A percentile compares a stretch with the other conserved stretches of the same genome.
Conservation (phyloP, 805 yeast species). For the Komagataella mondaviorum region DNA sequence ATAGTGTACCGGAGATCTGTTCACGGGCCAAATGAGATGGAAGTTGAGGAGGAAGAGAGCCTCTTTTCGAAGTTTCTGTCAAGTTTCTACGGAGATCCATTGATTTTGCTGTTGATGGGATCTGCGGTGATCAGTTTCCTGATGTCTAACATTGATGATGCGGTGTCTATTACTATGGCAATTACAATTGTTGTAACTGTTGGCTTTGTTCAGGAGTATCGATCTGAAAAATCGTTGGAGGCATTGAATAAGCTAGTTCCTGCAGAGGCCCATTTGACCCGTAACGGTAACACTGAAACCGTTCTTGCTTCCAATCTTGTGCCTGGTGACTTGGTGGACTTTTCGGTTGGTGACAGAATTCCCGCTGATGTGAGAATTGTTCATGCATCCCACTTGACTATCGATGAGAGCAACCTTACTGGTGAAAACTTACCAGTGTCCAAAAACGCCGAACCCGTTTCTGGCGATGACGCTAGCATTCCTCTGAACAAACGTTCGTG, state of each 20-base stretch:
- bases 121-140: slow-evolving; percentile 78
- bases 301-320: slow-evolving; percentile 80
- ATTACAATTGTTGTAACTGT: slow-evolving; percentile 89
- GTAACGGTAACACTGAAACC: slow-evolving; percentile 68
- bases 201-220: slow-evolving; percentile 94
- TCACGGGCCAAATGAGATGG: slow-evolving; percentile 75
- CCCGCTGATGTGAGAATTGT: slow-evolving; percentile 89
- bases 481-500: slow-evolving; percentile 59
- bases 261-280: slow-evolving; percentile 85
- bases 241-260: slow-evolving; percentile 91
- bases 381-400: slow-evolving; percentile 63
- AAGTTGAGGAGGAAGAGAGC: slow-evolving; percentile 65
- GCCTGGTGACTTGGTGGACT: slow-evolving; percentile 90
- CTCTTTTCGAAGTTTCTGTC: slow-evolving; percentile 58
- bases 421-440: slow-evolving; percentile 89
- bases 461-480: slow-evolving; percentile 20
- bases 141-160: slow-evolving; percentile 96
- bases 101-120: slow-evolving; percentile 77
- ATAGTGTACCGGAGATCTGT: slow-evolving; percentile 54
- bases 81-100: slow-evolving; percentile 82
- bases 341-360: slow-evolving; percentile 85
- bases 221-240: slow-evolving; percentile 88
- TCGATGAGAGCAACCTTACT: slow-evolving; percentile 90
- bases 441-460: slow-evolving; percentile 39
- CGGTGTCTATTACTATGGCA: slow-evolving; percentile 86